Base-by-base conservation (phyloP, 1,139 yeast genomes). In the Suhomyces wounanorum region DNA sequence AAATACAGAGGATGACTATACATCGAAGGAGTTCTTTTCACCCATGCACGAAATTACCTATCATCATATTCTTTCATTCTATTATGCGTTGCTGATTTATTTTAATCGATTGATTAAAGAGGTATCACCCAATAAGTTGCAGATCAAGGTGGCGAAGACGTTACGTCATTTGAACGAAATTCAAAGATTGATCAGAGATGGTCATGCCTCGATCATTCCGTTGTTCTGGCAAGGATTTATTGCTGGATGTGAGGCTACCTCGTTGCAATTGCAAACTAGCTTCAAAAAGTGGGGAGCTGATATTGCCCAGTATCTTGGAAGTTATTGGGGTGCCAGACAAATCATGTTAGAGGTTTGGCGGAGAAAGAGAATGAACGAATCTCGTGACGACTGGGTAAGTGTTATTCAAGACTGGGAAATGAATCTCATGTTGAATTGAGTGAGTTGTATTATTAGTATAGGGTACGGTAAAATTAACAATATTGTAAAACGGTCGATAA, bases 341-440 rank as follows among this genome's bases (percentile, higher is more conserved):
- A 87, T 89, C 45, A 86, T 90, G 86, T 73, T 85, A 54, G 96
- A 89, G 63, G 95, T 89, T 2, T 89, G 96, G 96, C 69, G 91
- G 52, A 73, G 96, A 43, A 82, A 89, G 59, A 73, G 82, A 49
- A 77, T 77, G 60, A 79, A 79, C 38, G 85, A 80, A 51, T 73
- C 77, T 26, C 74, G 81, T 49, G 88, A 82, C 57, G 83, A 84
- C 57, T 90, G 96, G 96, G 84, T 85, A 53, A 83, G 88, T 50
- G 92, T 89, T 28, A 81, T 87, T 45, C 78, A 79, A 45, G 96
- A 89, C 57, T 88, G 95, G 95, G 91, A 86, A 61, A 87, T 89
- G 81, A 87, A 87, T 60, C 77, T 89, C 53, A 87, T 89, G 94
- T 70, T 89, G 57, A 79, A 82, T 49, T 84, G 30, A 38, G 30